phyloP scores from a whole-genome alignment of 2,329 filamentous ascomycete genomes.

The Cytospora schulzeri region DNA sequence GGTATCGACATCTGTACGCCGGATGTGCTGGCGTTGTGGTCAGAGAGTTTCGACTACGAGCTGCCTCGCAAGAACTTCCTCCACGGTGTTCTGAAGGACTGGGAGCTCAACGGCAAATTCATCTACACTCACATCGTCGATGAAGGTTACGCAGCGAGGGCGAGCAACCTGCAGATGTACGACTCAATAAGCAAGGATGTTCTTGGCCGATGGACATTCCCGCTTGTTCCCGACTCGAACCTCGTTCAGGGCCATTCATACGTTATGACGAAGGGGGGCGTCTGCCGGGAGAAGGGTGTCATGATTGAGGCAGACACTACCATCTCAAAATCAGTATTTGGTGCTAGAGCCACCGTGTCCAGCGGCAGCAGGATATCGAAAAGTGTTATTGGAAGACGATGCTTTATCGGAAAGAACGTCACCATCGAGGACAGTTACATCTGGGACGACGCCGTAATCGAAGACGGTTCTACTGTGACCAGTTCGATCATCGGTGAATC shows the following conservation, averaged over 20 bases:
- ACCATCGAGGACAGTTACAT: conserved; percentile 78
- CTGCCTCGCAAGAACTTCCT: conserved; percentile 74
- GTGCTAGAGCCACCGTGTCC: conserved; percentile 74
- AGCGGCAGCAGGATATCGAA: conserved; percentile 69
- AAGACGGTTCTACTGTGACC: conserved; percentile 70
- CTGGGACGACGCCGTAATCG: conserved; percentile 82
- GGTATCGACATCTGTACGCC: conserved; percentile 97
- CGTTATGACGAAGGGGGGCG: conserved; percentile 65
- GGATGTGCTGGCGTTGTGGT: conserved; percentile 92
- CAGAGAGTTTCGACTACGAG: conserved; percentile 90
- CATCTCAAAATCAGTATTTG: conserved; percentile 73
- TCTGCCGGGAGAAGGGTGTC: conserved; percentile 80
- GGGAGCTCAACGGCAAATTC: conserved; percentile 95
- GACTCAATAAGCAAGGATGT: conserved; percentile 86
- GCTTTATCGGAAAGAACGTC: conserved; percentile 84
- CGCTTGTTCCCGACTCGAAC: conserved; percentile 87
- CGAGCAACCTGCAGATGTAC: conserved; percentile 84
- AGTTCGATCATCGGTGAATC: conserved; percentile 77
- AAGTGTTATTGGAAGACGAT: conserved; percentile 81
- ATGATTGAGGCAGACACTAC: conserved; percentile 71
- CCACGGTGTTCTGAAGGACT: conserved; percentile 90
- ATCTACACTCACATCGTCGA: conserved; percentile 86
- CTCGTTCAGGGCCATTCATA: conserved; percentile 78
- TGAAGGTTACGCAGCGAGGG: conserved; percentile 83
- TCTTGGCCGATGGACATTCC: conserved; percentile 84